Evolutionary conservation across 768 basidiomycete species (phyloP).

Genomic region (Russula abietina): DNA sequence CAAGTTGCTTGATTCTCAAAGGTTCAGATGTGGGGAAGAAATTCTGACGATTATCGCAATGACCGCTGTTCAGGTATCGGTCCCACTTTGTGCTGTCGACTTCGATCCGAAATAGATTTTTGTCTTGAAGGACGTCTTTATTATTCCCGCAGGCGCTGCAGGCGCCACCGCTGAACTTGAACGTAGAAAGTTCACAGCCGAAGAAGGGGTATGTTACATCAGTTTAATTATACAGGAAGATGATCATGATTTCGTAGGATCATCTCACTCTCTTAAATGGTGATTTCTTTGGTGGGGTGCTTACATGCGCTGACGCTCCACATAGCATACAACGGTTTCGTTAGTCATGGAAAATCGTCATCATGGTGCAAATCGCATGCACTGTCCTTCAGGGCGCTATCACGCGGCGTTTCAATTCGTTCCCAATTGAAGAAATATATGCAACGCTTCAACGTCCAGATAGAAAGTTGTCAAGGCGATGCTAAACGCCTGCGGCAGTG

Average conservation of each 20-base stretch:
- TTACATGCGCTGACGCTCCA: conserved; percentile 3
- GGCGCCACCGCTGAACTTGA: conserved; percentile 89
- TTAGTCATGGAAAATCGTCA: conserved; percentile 72
- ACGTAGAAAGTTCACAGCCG: conserved; percentile 91
- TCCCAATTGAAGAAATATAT: conserved; percentile 95
- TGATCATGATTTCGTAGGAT: conserved; percentile 49
- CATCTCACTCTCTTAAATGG: conserved; percentile 93
- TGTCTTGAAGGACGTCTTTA: conserved; percentile 68
- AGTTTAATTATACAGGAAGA: neutral
- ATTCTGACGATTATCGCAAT: conserved; percentile 95
- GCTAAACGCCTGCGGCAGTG: conserved; percentile 77
- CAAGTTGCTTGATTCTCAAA: conserved; percentile 81
- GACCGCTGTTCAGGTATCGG: conserved; percentile 76
- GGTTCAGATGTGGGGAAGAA: conserved; percentile 89
- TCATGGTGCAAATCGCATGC: conserved; percentile 93
- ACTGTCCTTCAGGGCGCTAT: conserved; percentile 89
- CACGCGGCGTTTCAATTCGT: conserved; percentile 88
- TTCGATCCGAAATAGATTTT: neutral
- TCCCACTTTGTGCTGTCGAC: neutral
- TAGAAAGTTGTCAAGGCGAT: conserved; percentile 88
- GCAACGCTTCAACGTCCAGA: conserved; percentile 76
- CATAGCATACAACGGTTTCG: conserved; percentile 89
- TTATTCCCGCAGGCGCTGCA: conserved; percentile 78
- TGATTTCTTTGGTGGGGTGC: conserved; percentile 29
- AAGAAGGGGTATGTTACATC: conserved; percentile 76